phyloP scores from a whole-genome alignment of 331 rosid genomes.

The Acacia concinna region DNA sequence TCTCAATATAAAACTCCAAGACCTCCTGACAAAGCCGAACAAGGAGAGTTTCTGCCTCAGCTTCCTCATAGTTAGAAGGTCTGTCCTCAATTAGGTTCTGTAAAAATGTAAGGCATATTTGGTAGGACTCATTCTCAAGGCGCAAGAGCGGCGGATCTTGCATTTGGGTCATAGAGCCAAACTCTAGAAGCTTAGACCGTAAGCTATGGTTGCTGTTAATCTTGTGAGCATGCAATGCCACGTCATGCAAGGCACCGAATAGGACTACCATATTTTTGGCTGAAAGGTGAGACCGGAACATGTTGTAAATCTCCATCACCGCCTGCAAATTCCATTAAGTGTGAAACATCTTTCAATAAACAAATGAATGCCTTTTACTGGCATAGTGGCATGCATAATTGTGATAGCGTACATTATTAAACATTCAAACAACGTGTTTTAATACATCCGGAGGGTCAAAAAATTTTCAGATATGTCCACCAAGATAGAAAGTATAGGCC shows the following conservation, averaged over 20 bases:
- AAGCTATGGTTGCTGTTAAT: slow-evolving; percentile 54
- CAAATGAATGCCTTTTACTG: slow-evolving; percentile 2
- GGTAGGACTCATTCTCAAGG: slow-evolving; percentile 90
- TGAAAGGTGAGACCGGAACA: slow-evolving; percentile 70
- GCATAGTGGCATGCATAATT: slow-evolving; percentile 17
- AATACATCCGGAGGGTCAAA: not conserved
- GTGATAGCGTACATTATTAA: not conserved
- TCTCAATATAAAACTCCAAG: slow-evolving; percentile 68
- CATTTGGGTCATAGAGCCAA: slow-evolving; percentile 90
- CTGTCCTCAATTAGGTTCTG: slow-evolving; percentile 78
- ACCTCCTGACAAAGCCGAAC: slow-evolving; percentile 76
- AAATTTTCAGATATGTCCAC: not conserved
- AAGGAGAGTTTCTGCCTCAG: slow-evolving; percentile 72
- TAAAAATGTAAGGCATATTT: slow-evolving; percentile 82
- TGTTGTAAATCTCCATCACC: slow-evolving; percentile 85
- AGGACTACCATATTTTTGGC: slow-evolving; percentile 62
- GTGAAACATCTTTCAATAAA: slow-evolving; percentile 23
- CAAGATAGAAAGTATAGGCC: not conserved
- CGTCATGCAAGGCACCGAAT: slow-evolving; percentile 69
- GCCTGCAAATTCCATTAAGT: slow-evolving; percentile 66
- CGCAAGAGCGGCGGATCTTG: slow-evolving; percentile 98
- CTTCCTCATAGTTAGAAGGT: slow-evolving; percentile 60
- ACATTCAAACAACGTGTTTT: not conserved
- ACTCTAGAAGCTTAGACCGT: slow-evolving; percentile 89
- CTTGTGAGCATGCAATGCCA: slow-evolving; percentile 80